Conservation (phyloP, 805 yeast genomes). For the Kazachstania bromeliacearum region DNA sequence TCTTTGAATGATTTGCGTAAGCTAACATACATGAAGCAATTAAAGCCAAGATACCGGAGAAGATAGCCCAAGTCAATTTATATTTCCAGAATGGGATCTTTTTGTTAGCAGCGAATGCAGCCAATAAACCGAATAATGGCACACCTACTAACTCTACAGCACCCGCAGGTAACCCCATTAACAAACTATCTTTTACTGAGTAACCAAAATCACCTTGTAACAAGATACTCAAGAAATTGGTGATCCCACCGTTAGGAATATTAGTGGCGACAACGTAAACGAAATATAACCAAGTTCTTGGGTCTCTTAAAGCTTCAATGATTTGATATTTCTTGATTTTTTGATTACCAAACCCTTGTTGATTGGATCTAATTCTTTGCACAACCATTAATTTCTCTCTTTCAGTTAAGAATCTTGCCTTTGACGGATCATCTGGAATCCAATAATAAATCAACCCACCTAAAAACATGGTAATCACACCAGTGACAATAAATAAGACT, state of each 20-base stretch:
- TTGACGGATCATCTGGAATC: conserved; percentile 48
- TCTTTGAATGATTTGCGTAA: conserved; percentile 30
- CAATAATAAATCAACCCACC: conserved; percentile 41
- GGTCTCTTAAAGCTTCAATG: conserved; percentile 41
- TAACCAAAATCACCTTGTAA: conserved; percentile 37
- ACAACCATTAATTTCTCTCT: conserved; percentile 41
- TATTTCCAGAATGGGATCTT: conserved; percentile 13
- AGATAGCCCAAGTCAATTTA: conserved; percentile 27
- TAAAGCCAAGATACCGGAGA: conserved; percentile 26
- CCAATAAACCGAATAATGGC: conserved; percentile 24
- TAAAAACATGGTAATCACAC: conserved; percentile 45
- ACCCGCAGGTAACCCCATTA: conserved; percentile 41
- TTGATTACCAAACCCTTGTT: conserved; percentile 50
- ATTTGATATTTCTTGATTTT: conserved; percentile 47
- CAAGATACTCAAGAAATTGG: conserved; percentile 39
- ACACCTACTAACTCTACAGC: conserved; percentile 34
- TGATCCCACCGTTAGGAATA: conserved; percentile 48
- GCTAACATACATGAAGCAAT: conserved; percentile 37
- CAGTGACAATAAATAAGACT: conserved; percentile 48
- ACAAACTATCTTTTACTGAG: conserved; percentile 32
- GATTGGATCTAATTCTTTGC: conserved; percentile 44
- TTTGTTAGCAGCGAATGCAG: conserved; percentile 14
- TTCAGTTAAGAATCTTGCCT: conserved; percentile 35
- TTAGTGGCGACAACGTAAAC: conserved; percentile 34
- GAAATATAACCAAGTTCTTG: conserved; percentile 41